Percentiles rank a stretch among this genome's conserved stretches.
Evolutionary conservation across 257 asterid species (phyloP).

Genomic region (Solanum lignicaule): DNA sequence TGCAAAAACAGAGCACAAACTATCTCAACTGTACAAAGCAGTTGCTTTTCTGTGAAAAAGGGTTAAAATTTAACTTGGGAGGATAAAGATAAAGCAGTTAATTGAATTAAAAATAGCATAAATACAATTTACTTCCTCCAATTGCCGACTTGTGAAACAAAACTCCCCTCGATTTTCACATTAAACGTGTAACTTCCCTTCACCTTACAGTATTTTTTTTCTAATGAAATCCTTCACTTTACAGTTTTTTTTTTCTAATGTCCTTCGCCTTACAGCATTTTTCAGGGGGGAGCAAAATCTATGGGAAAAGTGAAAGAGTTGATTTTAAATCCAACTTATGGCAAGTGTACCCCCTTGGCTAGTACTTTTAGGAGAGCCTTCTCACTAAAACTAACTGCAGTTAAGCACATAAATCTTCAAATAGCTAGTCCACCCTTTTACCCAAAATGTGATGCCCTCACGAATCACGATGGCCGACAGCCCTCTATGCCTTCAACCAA

Average conservation of each 20-base stretch:
- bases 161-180: background rate
- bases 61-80: background rate
- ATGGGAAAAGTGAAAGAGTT: background rate
- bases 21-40: background rate
- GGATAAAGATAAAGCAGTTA: background rate
- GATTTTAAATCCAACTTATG: background rate
- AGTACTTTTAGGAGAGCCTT: background rate
- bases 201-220: background rate
- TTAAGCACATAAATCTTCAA: background rate
- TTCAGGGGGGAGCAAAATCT: background rate
- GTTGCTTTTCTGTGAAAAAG: background rate
- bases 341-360: background rate
- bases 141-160: background rate
- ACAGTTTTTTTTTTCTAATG: background rate
- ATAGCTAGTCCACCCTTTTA: background rate
- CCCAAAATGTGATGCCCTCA: background rate
- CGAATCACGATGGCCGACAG: background rate
- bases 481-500: background rate
- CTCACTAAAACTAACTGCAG: background rate
- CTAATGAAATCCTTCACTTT: background rate
- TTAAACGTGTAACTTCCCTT: background rate
- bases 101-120: background rate
- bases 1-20: background rate
- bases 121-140: too few species aligned
- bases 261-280: background rate